phyloP scores from a whole-genome alignment of 2,329 filamentous ascomycete species.

The Sporothrix mexicana region DNA sequence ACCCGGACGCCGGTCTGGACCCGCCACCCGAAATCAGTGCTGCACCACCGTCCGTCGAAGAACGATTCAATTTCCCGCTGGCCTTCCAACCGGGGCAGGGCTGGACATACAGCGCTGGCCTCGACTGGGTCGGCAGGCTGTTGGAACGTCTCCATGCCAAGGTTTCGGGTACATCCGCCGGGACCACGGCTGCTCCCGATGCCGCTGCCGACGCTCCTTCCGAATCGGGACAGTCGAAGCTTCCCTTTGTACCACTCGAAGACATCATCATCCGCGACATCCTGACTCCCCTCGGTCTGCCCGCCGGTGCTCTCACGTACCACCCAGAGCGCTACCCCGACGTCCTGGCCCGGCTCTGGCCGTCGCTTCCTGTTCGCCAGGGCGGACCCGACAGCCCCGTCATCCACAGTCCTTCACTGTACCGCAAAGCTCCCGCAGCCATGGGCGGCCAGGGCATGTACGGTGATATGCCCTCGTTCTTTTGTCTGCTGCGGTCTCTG shows the following conservation, averaged over 20 bases:
- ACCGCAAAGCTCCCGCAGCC: conserved; percentile 16
- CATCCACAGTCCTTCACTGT: conserved; percentile 16
- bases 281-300: conserved; percentile 37
- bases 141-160: conserved; percentile 34
- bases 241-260: conserved; percentile 34
- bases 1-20: conserved; percentile 18
- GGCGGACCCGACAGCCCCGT: conserved; percentile 34
- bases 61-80: conserved; percentile 34
- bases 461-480: conserved; percentile 49
- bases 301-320: conserved; percentile 35
- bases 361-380: conserved; percentile 36
- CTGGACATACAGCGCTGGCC: conserved; percentile 37
- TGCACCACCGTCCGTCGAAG: conserved; percentile 30
- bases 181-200: background rate
- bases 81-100: conserved; percentile 37
- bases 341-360: conserved; percentile 33
- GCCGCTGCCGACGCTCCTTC: conserved; percentile 4
- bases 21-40: conserved; percentile 14
- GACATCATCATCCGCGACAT: conserved; percentile 33
- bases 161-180: conserved; percentile 3
- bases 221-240: background rate
- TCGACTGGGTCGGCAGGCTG: conserved; percentile 38
- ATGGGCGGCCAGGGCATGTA: conserved; percentile 48
- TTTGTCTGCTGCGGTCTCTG: conserved; percentile 54
- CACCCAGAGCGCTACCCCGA: conserved; percentile 35